Evolutionary conservation across 768 basidiomycete species (phyloP).

Genomic region (Termitomyces heimii): DNA sequence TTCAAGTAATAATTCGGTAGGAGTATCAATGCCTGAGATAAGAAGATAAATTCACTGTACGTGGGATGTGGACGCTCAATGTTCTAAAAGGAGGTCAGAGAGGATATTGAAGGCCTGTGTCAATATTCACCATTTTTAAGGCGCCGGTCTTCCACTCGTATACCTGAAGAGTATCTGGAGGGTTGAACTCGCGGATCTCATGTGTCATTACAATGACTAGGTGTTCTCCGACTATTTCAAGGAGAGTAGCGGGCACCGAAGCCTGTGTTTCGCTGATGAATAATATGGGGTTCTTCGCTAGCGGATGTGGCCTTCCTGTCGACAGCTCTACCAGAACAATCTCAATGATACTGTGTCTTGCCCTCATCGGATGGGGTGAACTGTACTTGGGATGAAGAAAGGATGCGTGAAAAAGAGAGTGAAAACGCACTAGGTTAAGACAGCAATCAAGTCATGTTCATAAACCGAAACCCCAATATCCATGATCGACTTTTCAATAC

Average conservation of each 20-base stretch:
- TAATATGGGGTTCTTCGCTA: slow-evolving; percentile 15
- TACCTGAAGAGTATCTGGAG: slow-evolving; percentile 9
- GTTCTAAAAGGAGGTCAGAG: neutral
- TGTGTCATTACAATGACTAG: slow-evolving; percentile 10
- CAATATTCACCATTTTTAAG: slow-evolving; percentile 7
- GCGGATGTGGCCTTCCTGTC: slow-evolving; percentile 10
- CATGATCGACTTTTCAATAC: slow-evolving; percentile 24
- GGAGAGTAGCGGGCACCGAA: slow-evolving; percentile 4
- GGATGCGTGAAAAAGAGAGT: neutral
- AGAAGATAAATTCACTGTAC: slow-evolving; percentile 19
- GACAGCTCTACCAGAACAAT: slow-evolving; percentile 3
- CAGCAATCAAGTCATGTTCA: slow-evolving; percentile 37
- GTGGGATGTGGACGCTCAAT: slow-evolving; percentile 4
- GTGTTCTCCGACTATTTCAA: slow-evolving; percentile 16
- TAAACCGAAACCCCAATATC: slow-evolving; percentile 36
- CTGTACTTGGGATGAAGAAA: neutral
- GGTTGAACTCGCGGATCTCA: neutral
- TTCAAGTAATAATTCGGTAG: slow-evolving; percentile 17
- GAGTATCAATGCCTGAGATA: slow-evolving; percentile 18
- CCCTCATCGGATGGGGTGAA: neutral
- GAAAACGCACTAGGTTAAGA: slow-evolving; percentile 32
- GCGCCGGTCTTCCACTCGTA: slow-evolving; percentile 15
- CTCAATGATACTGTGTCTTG: neutral
- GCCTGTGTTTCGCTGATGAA: slow-evolving; percentile 17
- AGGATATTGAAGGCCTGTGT: neutral